Conservation (phyloP, 2,329 filamentous ascomycete genomes). For the Chaetoscypha palmicola region DNA sequence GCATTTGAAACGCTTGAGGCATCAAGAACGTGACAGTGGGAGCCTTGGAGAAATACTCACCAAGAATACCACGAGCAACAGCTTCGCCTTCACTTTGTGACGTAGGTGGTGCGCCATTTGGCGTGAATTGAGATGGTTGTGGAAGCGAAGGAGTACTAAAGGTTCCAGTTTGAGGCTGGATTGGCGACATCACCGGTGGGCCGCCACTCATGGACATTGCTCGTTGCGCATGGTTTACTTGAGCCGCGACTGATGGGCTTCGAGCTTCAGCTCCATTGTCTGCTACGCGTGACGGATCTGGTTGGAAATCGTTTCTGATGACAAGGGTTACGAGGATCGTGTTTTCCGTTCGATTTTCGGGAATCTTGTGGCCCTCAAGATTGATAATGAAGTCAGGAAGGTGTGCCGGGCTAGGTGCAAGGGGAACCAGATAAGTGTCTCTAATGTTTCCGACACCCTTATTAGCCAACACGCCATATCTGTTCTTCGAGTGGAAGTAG, state of each 20-base stretch:
- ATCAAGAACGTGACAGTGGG: conserved; percentile 64
- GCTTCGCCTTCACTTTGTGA: conserved; percentile 46
- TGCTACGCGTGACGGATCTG: conserved; percentile 12
- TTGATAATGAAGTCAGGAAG: conserved; percentile 85
- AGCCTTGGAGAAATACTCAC: conserved; percentile 49
- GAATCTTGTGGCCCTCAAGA: conserved; percentile 76
- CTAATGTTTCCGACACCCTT: conserved; percentile 68
- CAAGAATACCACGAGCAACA: conserved; percentile 57
- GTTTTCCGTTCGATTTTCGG: conserved; percentile 62
- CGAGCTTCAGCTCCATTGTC: conserved; percentile 19
- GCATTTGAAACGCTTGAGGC: conserved; percentile 60
- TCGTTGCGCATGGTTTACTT: conserved; percentile 34
- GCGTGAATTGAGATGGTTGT: conserved; percentile 13
- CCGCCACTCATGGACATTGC: conserved; percentile 44
- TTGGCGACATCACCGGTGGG: conserved; percentile 45
- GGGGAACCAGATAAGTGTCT: conserved; percentile 85
- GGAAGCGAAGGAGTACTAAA: conserved; percentile 19
- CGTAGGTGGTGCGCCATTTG: conserved; percentile 25
- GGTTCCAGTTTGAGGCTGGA: conserved; percentile 35
- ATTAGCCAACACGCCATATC: conserved; percentile 83
- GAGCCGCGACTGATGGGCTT: conserved; percentile 32
- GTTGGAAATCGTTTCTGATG: conserved; percentile 53
- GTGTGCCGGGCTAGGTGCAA: conserved; percentile 61
- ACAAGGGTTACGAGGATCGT: conserved; percentile 82
- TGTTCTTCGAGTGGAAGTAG: conserved; percentile 75